Base-by-base conservation (phyloP, 2,329 filamentous ascomycete genomes). In the Xenosphaeropsis pyriputrescens region DNA sequence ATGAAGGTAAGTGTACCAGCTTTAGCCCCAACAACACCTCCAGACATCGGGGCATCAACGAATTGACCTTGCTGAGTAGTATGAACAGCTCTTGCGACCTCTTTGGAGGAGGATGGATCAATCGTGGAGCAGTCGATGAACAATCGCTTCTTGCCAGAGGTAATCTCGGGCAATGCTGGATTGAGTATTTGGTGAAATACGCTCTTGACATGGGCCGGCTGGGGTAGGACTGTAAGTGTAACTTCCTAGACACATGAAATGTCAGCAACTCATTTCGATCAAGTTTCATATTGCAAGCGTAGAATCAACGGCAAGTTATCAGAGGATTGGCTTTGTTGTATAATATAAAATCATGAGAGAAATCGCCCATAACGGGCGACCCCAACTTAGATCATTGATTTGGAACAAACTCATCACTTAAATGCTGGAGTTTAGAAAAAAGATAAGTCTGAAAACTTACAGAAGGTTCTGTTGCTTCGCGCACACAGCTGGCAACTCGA, bases 111-210 rank as follows among this genome's bases (percentile, higher is more conserved):
- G 22, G 76, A 75, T 0, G 88, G 86, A 58, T 96, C 91, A 53
- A 98, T 96, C 13, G 91, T 98, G 3, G 89, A 96, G 58, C 83
- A 89, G 59, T 98, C 91, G 54, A 98, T 91, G 58, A 93, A 95
- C 41, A 95, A 62, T 30, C 86, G 78, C 41, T 79, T 64, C 36
- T 68, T 69, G 31, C 64, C 62, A 2, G 64, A 47, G 0, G 61
- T 54, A 15, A 66, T 52, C 22, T 57, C 58, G 6, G 69, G 63
- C 5, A 78, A 64, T 5, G 68, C 63, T 2, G 68, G 63, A 34
- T 72, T 67, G 33, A 93, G 65, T 54, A 96, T 86, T 39, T 79
- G 70, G 34, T 74, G 64, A 58, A 86, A 95, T 30, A 94, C 85
- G 37, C 72, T 71, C 53, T 82, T 80, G 40, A 96, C 89, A 54